Evolutionary conservation across 164 flowering plant genomes (phyloP), one percentile per base, ranked within the genome.

Genomic region (Stephania cephalantha): DNA sequence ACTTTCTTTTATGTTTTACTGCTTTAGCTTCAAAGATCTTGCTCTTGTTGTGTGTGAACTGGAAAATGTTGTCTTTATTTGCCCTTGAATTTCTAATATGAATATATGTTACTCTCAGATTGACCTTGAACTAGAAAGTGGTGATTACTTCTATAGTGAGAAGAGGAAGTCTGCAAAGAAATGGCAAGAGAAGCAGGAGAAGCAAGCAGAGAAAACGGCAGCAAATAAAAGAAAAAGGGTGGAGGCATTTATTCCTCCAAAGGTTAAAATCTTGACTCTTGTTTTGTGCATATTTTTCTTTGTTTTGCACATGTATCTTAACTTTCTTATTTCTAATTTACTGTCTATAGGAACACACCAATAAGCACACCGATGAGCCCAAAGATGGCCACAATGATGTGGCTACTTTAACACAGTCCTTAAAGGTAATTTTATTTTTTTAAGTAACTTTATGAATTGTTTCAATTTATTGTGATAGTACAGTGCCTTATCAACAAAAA

Each of bases 161-260:
- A 69, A 86, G 75, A 89, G 80, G 85, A 95, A 95, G 79, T 78
- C 74, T 1, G 89, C 85, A 17, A 95, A 91, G 91, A 86, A 88
- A 74, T 93, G 96, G 97, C 88, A 83, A 77, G 98, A 90, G 80
- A 91, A 85, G 85, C 93, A 84, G 82, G 92, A 90, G 81, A 89
- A 93, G 82, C 99, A 95, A 77, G 85, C 95, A 46, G 92, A 90
- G 58, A 95, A 91, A 82, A 80, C 85, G 18, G 91, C 94, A 18
- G 97, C 92, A 84, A 93, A 81, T 84, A 91, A 89, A 85, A 85
- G 88, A 80, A 91, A 88, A 74, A 83, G 97, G 79, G 95, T 90
- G 42, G 91, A 84, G 48, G 90, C 94, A 35, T 93, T 86, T 84
- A 73, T 93, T 78, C 91, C 99, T 75, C 99, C 99, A 4, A 72